phyloP scores from a whole-genome alignment of 768 basidiomycete species.

The Sutorius australiensis region DNA sequence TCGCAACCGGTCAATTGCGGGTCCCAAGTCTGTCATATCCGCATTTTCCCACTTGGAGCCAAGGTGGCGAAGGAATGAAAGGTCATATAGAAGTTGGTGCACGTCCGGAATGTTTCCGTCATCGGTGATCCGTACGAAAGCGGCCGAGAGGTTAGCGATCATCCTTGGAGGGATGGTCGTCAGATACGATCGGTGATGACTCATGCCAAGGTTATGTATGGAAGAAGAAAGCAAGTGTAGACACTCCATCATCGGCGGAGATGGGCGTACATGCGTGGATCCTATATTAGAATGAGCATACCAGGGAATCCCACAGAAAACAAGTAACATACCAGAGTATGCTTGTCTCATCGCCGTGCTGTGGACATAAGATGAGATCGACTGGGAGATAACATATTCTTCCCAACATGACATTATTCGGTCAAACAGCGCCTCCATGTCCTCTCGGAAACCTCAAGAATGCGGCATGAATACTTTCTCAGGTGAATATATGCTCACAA shows the following conservation, averaged over 20 bases:
- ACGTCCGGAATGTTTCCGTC: slow-evolving; percentile 28
- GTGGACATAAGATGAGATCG: slow-evolving; percentile 19
- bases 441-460: slow-evolving; percentile 47
- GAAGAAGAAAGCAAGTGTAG: slow-evolving; percentile 51
- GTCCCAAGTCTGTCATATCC: slow-evolving; percentile 22
- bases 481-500: not conserved
- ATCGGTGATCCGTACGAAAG: slow-evolving; percentile 32
- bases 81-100: slow-evolving; percentile 40
- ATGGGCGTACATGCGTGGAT: slow-evolving; percentile 38
- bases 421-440: slow-evolving; percentile 40
- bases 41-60: slow-evolving; percentile 30
- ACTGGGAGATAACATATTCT: slow-evolving; percentile 35
- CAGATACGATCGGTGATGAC: slow-evolving; percentile 36
- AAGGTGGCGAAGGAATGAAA: slow-evolving; percentile 47
- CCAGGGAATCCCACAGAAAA: slow-evolving; percentile 1
- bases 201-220: slow-evolving; percentile 53
- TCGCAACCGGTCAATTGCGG: slow-evolving; percentile 24
- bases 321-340: slow-evolving; percentile 10
- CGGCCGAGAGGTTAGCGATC: slow-evolving; percentile 34
- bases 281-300: slow-evolving; percentile 18
- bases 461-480: slow-evolving; percentile 4
- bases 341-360: slow-evolving; percentile 3
- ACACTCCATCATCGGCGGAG: slow-evolving; percentile 50
- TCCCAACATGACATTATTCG: slow-evolving; percentile 54
- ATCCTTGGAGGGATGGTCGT: slow-evolving; percentile 36